Conservation (phyloP, 441 rosid species). For the Jatropha podagrica region DNA sequence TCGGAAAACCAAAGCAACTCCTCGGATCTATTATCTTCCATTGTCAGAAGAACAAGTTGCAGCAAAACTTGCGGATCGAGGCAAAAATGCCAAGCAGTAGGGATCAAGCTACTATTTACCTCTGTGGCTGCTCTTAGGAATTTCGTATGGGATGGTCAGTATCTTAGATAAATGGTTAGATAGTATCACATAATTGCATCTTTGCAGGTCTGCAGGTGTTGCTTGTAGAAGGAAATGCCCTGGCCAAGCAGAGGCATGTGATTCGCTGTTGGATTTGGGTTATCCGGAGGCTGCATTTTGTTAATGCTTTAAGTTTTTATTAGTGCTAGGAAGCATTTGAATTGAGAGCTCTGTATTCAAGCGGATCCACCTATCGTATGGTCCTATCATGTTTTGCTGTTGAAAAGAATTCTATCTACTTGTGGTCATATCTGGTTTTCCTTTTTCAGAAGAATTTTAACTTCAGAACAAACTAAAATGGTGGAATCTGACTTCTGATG, state of each 20-base stretch:
- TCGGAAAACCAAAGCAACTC: conserved; percentile 85
- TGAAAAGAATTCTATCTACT: conserved; percentile 16
- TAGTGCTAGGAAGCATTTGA: conserved; percentile 28
- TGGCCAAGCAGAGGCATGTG: conserved; percentile 30
- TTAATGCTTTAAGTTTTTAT: conserved; percentile 19
- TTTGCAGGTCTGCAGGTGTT: conserved; percentile 55
- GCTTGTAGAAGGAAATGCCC: conserved; percentile 31
- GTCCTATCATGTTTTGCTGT: conserved; percentile 18
- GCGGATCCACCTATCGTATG: conserved; percentile 13
- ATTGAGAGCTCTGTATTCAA: conserved; percentile 22
- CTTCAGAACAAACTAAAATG: conserved; percentile 6
- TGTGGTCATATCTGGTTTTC: conserved; percentile 15
- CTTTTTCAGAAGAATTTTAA: conserved; percentile 13
- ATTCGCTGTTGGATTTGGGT: conserved; percentile 27
- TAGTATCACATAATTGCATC: conserved; percentile 36
- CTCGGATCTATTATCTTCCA: conserved; percentile 93
- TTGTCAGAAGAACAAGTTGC: conserved; percentile 86
- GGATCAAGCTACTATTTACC: conserved; percentile 31
- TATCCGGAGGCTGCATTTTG: conserved; percentile 24
- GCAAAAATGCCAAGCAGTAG: conserved; percentile 46
- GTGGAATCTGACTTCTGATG: conserved; percentile 17
- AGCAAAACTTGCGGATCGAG: conserved; percentile 53
- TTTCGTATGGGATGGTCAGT: conserved; percentile 23
- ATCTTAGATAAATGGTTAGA: conserved; percentile 37
- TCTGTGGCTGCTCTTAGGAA: conserved; percentile 27